Conservation (phyloP, 352 stramenopile genomes). For the Globisporangium irregulare region DNA sequence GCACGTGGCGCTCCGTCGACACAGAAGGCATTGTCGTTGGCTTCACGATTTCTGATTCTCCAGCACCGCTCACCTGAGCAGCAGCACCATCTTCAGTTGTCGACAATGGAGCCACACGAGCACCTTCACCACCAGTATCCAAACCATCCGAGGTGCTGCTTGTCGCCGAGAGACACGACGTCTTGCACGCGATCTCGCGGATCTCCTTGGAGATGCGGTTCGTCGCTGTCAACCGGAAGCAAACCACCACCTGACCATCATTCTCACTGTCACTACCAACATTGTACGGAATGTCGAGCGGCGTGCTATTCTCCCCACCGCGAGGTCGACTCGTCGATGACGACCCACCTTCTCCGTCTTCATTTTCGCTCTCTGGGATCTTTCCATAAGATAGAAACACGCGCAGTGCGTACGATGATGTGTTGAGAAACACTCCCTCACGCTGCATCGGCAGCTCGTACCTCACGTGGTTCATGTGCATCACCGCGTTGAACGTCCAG, state of each 20-base stretch:
- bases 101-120: slow-evolving; percentile 2
- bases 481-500: slow-evolving; percentile 70
- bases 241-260: slow-evolving; percentile 32
- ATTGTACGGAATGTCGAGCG: slow-evolving; percentile 61
- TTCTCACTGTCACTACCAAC: slow-evolving; percentile 27
- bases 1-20: slow-evolving; percentile 60
- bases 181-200: slow-evolving; percentile 55
- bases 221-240: slow-evolving; percentile 64
- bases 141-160: slow-evolving; percentile 1
- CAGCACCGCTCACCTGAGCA: background rate
- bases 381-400: slow-evolving; percentile 87
- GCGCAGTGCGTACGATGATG: slow-evolving; percentile 57
- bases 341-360: slow-evolving; percentile 15
- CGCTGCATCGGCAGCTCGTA: slow-evolving; percentile 58
- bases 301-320: slow-evolving; percentile 51
- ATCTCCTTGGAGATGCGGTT: slow-evolving; percentile 72
- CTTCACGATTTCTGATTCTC: background rate
- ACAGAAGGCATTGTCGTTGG: background rate
- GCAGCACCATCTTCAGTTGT: background rate
- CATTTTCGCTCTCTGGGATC: slow-evolving; percentile 39
- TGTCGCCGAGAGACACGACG: slow-evolving; percentile 44
- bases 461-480: slow-evolving; percentile 50
- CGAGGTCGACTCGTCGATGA: slow-evolving; percentile 24
- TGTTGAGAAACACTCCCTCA: slow-evolving; percentile 83
- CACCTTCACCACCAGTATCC: background rate